phyloP scores from a whole-genome alignment of 2,329 filamentous ascomycete species.

The Pestalotiopsis sp. region DNA sequence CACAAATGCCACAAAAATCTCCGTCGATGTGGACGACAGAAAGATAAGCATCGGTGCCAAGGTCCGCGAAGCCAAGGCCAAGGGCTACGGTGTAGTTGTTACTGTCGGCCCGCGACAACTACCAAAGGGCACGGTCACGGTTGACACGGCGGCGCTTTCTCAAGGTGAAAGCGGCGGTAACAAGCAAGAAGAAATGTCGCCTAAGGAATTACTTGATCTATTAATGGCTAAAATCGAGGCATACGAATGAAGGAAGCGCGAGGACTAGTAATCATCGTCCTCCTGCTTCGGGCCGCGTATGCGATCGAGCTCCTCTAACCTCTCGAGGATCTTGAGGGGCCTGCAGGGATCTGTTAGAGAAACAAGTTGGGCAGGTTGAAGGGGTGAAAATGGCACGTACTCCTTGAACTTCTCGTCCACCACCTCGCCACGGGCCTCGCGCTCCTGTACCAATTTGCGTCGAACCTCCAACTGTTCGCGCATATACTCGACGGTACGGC shows the following conservation, averaged over 20 bases:
- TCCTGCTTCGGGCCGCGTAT: constrained; percentile 15
- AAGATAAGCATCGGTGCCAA: constrained; percentile 68
- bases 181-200: constrained; percentile 43
- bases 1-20: constrained; percentile 60
- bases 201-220: constrained; percentile 45
- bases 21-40: constrained; percentile 72
- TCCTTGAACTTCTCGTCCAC: constrained; percentile 52
- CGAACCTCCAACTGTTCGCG: constrained; percentile 61
- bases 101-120: constrained; percentile 72
- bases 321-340: constrained; percentile 29
- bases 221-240: constrained; percentile 49
- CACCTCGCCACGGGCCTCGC: constrained; percentile 55
- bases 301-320: constrained; percentile 27
- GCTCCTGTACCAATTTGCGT: constrained; percentile 56
- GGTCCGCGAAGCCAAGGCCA: constrained; percentile 69
- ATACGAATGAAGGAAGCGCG: constrained; percentile 42
- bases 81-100: constrained; percentile 74
- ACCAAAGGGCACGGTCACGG: constrained; percentile 56
- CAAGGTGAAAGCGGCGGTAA: constrained; percentile 17
- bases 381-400: constrained; percentile 31
- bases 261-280: constrained; percentile 3
- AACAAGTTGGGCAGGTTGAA: not conserved
- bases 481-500: constrained; percentile 69
- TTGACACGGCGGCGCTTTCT: constrained; percentile 41
- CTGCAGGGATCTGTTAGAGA: constrained; percentile 15